phyloP scores from a whole-genome alignment of 345 rosid species.

The Sonneratia caseolaris region DNA sequence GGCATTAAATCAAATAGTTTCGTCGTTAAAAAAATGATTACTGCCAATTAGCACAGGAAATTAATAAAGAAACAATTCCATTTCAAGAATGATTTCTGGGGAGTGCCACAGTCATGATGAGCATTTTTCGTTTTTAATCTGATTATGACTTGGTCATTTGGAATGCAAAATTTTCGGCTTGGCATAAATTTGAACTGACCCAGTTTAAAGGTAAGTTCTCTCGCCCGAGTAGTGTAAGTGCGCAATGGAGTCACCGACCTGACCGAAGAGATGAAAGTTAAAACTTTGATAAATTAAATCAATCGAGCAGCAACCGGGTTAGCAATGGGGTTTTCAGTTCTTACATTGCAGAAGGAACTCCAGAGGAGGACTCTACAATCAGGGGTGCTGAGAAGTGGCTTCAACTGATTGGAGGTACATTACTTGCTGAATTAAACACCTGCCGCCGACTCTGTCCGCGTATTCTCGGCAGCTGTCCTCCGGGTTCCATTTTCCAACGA shows the following conservation, averaged over 20 bases:
- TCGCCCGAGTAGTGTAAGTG: neutral
- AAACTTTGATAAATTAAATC: neutral
- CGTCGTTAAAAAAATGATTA: neutral
- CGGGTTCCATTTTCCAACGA: neutral
- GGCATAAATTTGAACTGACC: neutral
- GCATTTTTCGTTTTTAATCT: no score
- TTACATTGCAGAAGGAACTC: neutral
- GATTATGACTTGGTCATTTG: no score
- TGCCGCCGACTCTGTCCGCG: neutral
- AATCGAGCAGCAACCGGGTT: neutral
- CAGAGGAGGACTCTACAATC: neutral
- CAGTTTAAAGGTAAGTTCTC: neutral
- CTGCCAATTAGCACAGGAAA: neutral
- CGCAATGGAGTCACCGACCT: neutral
- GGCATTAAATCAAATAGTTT: slow-evolving; percentile 1
- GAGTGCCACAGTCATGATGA: no score
- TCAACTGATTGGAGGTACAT: neutral
- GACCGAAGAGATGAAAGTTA: neutral
- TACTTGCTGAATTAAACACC: neutral
- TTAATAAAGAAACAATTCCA: neutral
- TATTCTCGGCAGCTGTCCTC: neutral
- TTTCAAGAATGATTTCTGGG: no score
- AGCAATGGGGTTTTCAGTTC: neutral
- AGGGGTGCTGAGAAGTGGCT: neutral
- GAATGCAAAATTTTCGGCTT: neutral